phyloP scores from a whole-genome alignment of 441 rosid genomes.

The Bruguiera hainesii region DNA sequence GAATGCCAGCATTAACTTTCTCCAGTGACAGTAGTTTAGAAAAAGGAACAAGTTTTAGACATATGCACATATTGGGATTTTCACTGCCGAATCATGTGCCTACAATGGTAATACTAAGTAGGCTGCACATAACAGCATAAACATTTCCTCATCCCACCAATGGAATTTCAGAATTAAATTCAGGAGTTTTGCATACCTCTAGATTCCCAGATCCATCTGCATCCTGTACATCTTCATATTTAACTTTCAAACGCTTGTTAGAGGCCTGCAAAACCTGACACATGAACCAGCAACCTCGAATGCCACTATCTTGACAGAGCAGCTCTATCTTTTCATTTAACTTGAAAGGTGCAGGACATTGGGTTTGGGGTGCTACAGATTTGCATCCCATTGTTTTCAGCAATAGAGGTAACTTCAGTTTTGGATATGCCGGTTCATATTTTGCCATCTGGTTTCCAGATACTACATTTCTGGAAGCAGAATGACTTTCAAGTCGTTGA shows the following conservation, averaged over 20 bases:
- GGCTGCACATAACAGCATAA: too few species aligned
- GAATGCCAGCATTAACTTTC: not conserved
- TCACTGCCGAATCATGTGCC: too few species aligned
- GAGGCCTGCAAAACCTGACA: conserved; percentile 68
- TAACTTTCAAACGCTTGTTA: conserved; percentile 63
- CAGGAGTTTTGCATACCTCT: conserved; percentile 49
- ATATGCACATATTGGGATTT: too few species aligned
- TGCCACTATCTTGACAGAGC: conserved; percentile 93
- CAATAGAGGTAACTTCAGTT: not conserved
- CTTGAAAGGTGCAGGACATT: conserved; percentile 33
- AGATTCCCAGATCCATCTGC: conserved; percentile 78
- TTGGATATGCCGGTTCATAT: conserved; percentile 37
- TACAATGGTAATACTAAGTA: too few species aligned
- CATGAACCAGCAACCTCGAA: conserved; percentile 98
- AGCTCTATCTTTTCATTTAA: conserved; percentile 70
- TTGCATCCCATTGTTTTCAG: not conserved
- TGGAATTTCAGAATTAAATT: too few species aligned
- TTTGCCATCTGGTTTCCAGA: conserved; percentile 28
- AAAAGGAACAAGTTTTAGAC: too few species aligned
- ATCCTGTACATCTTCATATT: conserved; percentile 77
- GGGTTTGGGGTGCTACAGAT: not conserved
- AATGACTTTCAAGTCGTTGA: conserved; percentile 23
- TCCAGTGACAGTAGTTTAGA: too few species aligned
- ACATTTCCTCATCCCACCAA: too few species aligned
- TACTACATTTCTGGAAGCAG: not conserved